Evolutionary conservation across 2,329 filamentous ascomycete genomes (phyloP).

Genomic region (Teratosphaeriaceae sp.): DNA sequence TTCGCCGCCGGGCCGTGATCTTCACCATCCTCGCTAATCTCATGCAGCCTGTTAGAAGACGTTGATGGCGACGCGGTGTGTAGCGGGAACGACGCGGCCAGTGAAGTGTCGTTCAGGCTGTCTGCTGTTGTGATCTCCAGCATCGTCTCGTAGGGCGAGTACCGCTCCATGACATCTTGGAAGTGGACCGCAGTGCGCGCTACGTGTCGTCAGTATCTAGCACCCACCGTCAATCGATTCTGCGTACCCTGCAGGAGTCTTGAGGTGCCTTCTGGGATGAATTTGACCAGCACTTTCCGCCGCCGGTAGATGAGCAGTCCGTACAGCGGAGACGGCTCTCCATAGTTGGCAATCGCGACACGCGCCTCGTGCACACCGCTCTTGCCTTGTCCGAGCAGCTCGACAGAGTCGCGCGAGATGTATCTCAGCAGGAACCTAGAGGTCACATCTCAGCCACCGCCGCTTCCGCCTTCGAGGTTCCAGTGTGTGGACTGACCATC

Average conservation of each 20-base stretch:
- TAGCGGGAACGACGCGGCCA: slow-evolving; percentile 82
- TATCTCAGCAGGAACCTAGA: slow-evolving; percentile 92
- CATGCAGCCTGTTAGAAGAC: slow-evolving; percentile 72
- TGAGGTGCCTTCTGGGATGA: slow-evolving; percentile 84
- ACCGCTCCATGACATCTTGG: slow-evolving; percentile 55
- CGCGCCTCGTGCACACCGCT: slow-evolving; percentile 81
- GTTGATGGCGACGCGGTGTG: slow-evolving; percentile 82
- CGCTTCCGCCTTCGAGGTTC: neutral
- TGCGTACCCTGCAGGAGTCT: slow-evolving; percentile 79
- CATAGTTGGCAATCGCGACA: slow-evolving; percentile 67
- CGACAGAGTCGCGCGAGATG: slow-evolving; percentile 77
- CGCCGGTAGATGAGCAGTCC: slow-evolving; percentile 86
- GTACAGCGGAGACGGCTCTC: slow-evolving; percentile 82
- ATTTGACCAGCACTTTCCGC: slow-evolving; percentile 87
- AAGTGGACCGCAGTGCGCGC: slow-evolving; percentile 73
- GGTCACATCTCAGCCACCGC: slow-evolving; percentile 12
- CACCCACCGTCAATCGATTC: neutral
- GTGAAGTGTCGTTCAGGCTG: slow-evolving; percentile 78
- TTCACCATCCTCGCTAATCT: slow-evolving; percentile 90
- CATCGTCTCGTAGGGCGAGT: slow-evolving; percentile 79
- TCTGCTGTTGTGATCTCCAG: slow-evolving; percentile 69
- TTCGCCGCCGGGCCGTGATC: slow-evolving; percentile 42
- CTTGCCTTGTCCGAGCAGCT: slow-evolving; percentile 67
- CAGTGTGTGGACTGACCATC: slow-evolving; percentile 65
- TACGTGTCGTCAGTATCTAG: slow-evolving; percentile 36